phyloP scores from a whole-genome alignment of 805 yeast species.

The Cyberlindnera galapagoensis region DNA sequence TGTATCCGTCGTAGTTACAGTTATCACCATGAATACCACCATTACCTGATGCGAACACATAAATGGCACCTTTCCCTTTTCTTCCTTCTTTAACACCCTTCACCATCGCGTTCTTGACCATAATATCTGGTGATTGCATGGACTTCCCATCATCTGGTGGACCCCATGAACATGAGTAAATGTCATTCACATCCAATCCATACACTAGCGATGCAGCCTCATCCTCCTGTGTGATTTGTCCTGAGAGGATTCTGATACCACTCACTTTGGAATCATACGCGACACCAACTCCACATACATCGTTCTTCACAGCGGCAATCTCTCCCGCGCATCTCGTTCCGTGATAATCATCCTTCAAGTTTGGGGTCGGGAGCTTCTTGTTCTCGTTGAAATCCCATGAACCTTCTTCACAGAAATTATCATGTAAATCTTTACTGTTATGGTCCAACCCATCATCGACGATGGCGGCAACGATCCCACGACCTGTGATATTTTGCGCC shows the following conservation, averaged over 20 bases:
- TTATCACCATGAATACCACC: conserved; percentile 82
- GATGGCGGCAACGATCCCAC: conserved; percentile 77
- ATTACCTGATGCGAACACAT: conserved; percentile 95
- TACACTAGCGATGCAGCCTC: conserved; percentile 87
- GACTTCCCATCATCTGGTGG: conserved; percentile 90
- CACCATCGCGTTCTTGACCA: conserved; percentile 78
- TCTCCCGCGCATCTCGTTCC: conserved; percentile 99
- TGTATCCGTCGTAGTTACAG: conserved; percentile 96
- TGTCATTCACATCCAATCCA: conserved; percentile 79
- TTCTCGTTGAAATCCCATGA: conserved; percentile 92
- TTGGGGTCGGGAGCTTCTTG: conserved; percentile 69
- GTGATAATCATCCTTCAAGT: conserved; percentile 76
- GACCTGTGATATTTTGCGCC: conserved; percentile 75
- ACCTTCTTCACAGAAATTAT: conserved; percentile 67
- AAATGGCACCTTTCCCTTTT: conserved; percentile 71
- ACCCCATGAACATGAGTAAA: conserved; percentile 98
- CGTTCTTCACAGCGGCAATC: conserved; percentile 79
- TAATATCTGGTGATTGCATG: conserved; percentile 73
- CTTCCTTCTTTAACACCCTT: conserved; percentile 84
- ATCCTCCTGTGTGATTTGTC: conserved; percentile 71
- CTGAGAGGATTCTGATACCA: conserved; percentile 85
- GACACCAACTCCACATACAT: conserved; percentile 94
- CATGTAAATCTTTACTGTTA: conserved; percentile 64
- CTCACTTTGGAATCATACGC: conserved; percentile 82
- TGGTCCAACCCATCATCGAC: conserved; percentile 94